Evolutionary conservation across 2,329 filamentous ascomycete species (phyloP).

Genomic region (Beauveria asiatica): DNA sequence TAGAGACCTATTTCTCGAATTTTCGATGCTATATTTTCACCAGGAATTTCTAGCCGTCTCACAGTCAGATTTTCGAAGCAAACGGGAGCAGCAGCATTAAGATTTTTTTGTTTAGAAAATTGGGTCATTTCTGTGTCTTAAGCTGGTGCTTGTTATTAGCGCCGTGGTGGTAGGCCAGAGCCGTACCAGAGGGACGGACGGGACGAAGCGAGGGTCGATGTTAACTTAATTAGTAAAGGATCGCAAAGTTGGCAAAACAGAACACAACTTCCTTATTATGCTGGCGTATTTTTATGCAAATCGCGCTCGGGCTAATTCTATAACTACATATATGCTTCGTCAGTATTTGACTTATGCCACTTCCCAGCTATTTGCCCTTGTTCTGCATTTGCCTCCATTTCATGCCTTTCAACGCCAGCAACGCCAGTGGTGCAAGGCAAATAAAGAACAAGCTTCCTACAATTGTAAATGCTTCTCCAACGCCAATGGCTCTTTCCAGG

Average conservation of each 20-base stretch:
- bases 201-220: background rate
- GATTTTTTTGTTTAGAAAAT: background rate
- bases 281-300: too few species aligned
- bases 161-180: background rate
- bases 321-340: too few species aligned
- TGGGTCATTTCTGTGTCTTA: background rate
- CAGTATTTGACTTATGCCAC: too few species aligned
- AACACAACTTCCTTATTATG: too few species aligned
- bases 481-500: slow-evolving; percentile 41
- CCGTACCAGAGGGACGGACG: too few species aligned
- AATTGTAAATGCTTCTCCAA: slow-evolving; percentile 44
- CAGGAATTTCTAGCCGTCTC: background rate
- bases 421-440: slow-evolving; percentile 30
- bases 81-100: background rate
- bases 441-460: slow-evolving; percentile 34
- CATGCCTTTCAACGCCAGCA: slow-evolving; percentile 34
- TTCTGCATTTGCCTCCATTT: slow-evolving; percentile 31
- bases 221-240: too few species aligned
- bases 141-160: background rate
- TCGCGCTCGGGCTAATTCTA: too few species aligned
- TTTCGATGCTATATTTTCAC: background rate
- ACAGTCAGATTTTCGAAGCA: background rate
- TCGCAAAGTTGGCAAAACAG: background rate
- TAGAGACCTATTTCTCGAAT: background rate
- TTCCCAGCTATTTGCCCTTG: slow-evolving; percentile 15